phyloP scores from a whole-genome alignment of 129 eudicot species.

The Calendula officinalis region DNA sequence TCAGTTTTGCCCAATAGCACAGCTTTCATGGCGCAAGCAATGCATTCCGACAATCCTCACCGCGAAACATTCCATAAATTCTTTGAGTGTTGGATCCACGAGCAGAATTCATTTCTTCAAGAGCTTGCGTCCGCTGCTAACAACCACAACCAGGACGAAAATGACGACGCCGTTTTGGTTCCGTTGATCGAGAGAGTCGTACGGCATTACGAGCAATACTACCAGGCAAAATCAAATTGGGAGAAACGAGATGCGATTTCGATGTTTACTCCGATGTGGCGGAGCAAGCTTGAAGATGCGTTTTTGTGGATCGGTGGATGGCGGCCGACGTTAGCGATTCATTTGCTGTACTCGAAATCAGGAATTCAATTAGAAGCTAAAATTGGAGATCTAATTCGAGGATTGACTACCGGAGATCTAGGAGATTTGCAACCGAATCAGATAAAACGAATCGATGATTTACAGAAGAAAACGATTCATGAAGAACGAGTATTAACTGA shows the following conservation, averaged over 20 bases:
- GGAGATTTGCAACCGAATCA: conserved; percentile 43
- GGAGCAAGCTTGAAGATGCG: conserved; percentile 51
- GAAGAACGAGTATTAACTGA: conserved; percentile 49
- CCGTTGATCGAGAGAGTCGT: conserved; percentile 38
- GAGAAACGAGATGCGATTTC: conserved; percentile 36
- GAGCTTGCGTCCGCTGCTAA: conserved; percentile 41
- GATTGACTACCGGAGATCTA: conserved; percentile 36
- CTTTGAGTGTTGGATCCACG: conserved; percentile 62
- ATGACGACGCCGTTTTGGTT: conserved; percentile 21
- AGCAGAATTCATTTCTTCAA: conserved; percentile 47
- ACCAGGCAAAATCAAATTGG: conserved; percentile 42
- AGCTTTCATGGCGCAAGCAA: conserved; percentile 31
- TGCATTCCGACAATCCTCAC: conserved; percentile 13
- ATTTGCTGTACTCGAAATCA: conserved; percentile 54
- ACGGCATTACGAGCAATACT: conserved; percentile 54
- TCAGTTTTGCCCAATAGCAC: conserved; percentile 9
- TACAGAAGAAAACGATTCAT: conserved; percentile 39
- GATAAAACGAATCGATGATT: conserved; percentile 35
- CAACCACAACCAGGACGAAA: neutral
- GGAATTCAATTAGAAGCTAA: conserved; percentile 53
- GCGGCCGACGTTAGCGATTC: conserved; percentile 67
- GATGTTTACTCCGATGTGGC: conserved; percentile 55
- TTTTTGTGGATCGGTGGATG: conserved; percentile 78
- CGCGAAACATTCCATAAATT: conserved; percentile 43
- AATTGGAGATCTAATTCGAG: conserved; percentile 40